A percentile compares a stretch with the other conserved stretches of the same genome.
Evolutionary conservation across 306 rosid species (phyloP).

Genomic region (Fragaria nilgerrensis): DNA sequence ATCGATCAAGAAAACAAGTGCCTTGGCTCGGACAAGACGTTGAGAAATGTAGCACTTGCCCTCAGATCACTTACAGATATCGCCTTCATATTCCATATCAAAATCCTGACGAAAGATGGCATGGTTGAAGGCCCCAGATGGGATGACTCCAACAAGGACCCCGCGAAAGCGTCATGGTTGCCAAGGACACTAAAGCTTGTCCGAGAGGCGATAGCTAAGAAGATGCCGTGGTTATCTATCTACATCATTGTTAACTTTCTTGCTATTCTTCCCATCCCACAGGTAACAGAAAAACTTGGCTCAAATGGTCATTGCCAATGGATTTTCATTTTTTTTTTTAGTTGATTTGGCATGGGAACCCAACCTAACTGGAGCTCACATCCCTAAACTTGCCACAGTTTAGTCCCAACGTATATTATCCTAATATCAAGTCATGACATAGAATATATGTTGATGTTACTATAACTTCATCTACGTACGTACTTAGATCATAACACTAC

Average conservation of each 20-base stretch:
- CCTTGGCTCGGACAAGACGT: constrained; percentile 26
- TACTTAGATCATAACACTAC: no score
- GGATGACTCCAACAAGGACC: no score
- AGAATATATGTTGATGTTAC: no score
- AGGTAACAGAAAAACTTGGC: not conserved
- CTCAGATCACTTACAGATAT: constrained; percentile 28
- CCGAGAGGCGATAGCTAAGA: not conserved
- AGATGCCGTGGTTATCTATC: not conserved
- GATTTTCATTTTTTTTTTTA: no score
- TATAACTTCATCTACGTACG: no score
- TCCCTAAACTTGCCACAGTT: no score
- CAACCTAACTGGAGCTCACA: no score
- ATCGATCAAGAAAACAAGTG: constrained; percentile 23
- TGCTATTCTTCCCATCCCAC: constrained; percentile 20
- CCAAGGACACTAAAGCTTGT: no score
- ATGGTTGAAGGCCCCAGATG: not conserved
- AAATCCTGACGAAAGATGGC: not conserved
- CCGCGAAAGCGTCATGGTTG: no score
- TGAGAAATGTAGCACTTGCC: constrained; percentile 18
- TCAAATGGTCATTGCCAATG: not conserved
- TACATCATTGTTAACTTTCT: not conserved
- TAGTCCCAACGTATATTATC: no score
- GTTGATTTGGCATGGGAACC: no score
- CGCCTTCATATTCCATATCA: constrained; percentile 19
- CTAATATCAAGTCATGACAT: no score